Base-by-base conservation (phyloP, 768 basidiomycete species). In the Lactarius sp. region DNA sequence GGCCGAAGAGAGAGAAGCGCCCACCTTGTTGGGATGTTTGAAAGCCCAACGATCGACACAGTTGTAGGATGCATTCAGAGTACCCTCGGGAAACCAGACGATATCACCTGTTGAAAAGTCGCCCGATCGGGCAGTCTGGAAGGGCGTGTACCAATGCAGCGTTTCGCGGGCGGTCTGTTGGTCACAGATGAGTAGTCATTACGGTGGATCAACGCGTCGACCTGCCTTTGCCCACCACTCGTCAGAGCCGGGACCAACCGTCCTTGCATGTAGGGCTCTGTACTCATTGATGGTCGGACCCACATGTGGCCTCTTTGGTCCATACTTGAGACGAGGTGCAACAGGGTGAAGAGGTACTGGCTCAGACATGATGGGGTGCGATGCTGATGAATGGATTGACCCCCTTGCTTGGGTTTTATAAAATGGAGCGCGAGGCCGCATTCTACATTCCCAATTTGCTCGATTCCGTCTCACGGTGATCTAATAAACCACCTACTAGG, bases 11-110 rank as follows among this genome's bases (percentile, higher is more conserved):
- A 62, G 50, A 37, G 52, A n/a, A 31, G 31, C 18, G 34, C 44
- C 7, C 61, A 85, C 89, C 77, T 85, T 87, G 74, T 97, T 77
- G 0, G 96, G 97, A 71, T 94, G 78, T 72, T 86, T 84, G 78
- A 88, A 94, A 16, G 92, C 96, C 88, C 93, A 95, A 61, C 96
- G 85, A 74, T 99, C 97, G 55, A 99, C 92, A 71, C 94, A 96
- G 76, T 99, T 99, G 81, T 98, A 98, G 9, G 93, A 86, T 1
- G 88, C 96, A 71, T 95, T 97, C 69, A 96, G 76, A 4, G 80
- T 87, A 36, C 96, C 96, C 70, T 99, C 95, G 5, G 93, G 93
- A 83, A 98, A 98, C 96, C 96, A 98, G 66, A 83, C 82, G 63
- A 96, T 86, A 73, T 97, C 92, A 34, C 95, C 96, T 2, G 82